phyloP scores from a whole-genome alignment of 768 basidiomycete genomes.

The Tephrocybe sp. region DNA sequence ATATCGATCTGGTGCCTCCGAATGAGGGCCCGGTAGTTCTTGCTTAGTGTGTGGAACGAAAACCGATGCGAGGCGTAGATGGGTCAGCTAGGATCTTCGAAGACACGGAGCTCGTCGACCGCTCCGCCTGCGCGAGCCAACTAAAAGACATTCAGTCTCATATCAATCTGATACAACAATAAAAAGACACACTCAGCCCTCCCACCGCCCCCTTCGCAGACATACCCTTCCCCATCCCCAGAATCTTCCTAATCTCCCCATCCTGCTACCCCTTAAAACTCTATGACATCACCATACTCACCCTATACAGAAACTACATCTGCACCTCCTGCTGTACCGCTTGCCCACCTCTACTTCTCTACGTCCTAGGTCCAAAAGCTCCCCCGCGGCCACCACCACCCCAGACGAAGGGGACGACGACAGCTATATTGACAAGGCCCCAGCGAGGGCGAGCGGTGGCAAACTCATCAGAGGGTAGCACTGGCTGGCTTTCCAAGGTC shows the following conservation, averaged over 20 bases:
- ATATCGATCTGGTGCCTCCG: conserved; percentile 63
- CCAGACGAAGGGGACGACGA: conserved; percentile 30
- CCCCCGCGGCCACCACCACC: too few species aligned
- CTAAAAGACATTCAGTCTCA: conserved; percentile 32
- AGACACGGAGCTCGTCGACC: conserved; percentile 69
- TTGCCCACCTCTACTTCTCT: background rate
- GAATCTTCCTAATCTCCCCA: conserved; percentile 47
- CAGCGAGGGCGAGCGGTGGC: too few species aligned
- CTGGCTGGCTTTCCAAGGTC: too few species aligned
- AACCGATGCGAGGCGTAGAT: conserved; percentile 88
- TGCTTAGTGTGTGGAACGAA: conserved; percentile 71
- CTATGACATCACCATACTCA: conserved; percentile 64
- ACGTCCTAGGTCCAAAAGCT: background rate
- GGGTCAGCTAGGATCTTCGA: conserved; percentile 62
- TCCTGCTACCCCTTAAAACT: conserved; percentile 54
- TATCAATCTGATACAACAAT: conserved; percentile 2
- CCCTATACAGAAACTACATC: conserved; percentile 38
- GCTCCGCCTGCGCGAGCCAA: conserved; percentile 78
- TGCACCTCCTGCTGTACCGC: conserved; percentile 6
- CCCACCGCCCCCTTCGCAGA: conserved; percentile 5
- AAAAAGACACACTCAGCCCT: conserved; percentile 35
- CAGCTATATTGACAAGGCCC: conserved; percentile 37
- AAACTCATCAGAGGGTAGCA: too few species aligned
- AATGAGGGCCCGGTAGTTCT: conserved; percentile 80
- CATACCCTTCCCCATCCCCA: conserved; percentile 4